Base-by-base conservation (phyloP, 129 eudicot genomes). In the Lactuca saligna region DNA sequence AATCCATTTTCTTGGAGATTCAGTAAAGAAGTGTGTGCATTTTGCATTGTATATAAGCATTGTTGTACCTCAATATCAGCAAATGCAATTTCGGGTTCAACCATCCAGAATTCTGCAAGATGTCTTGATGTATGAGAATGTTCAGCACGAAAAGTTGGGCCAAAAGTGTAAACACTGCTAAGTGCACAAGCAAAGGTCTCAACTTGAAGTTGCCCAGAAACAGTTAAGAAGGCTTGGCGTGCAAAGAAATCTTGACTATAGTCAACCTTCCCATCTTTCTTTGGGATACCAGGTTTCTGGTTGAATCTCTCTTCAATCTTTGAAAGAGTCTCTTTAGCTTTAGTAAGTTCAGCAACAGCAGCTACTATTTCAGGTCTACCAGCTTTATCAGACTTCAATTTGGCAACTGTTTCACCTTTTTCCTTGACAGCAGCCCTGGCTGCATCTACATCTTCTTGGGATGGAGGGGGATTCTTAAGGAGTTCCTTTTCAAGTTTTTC, bases 81-180 rank as follows among this genome's bases (percentile, higher is more conserved):
- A 82, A 92, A 92, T 13, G 98, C 98, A 41, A 92, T 78, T 71
- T 92, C 98, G 12, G 98, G 96, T 63, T 92, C 98, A 64, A 92
- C 89, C 98, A 92, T 92, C 98, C 98, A 92, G 69, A 92, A 88
- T 53, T 88, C 98, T 3, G 98, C 96, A 31, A 92, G 88, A 86
- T 92, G 98, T 65, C 98, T 81, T 9, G 98, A 74, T 10, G 96
- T 92, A 69, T 92, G 96, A 20, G 98, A 92, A 60, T 88, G 66
- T 74, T 92, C 98, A 68, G 98, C 98, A 65, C 98, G 87, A 78
- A 92, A 92, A 41, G 98, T 92, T 11, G 98, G 98, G n/a, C 98
- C 98, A 67, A 92, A 92, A 7, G 98, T 92, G 73, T 88, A 92
- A 25, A 88, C 96, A 75, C 83, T 86, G 57, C 96, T 84, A 25